Percentiles rank a stretch among this genome's conserved stretches.
phyloP scores from a whole-genome alignment of 495 filamentous ascomycete genomes.

The Zalerion maritima region DNA sequence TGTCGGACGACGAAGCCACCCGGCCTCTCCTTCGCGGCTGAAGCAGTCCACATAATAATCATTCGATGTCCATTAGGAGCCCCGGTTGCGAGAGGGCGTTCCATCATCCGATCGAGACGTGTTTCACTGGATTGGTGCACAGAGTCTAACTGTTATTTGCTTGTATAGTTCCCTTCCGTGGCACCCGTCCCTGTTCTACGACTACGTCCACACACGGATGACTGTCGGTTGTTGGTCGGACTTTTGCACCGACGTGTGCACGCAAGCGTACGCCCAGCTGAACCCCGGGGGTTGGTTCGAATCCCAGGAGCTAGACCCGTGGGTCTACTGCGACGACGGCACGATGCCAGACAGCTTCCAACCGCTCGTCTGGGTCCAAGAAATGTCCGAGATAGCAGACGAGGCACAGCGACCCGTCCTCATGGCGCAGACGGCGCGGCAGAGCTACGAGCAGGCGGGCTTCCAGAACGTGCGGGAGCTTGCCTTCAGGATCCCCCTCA shows the following conservation, averaged over 20 bases:
- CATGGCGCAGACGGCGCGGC: constrained; percentile 35
- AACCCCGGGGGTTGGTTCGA: constrained; percentile 55
- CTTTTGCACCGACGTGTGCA: constrained; percentile 23
- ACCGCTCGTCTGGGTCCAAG: constrained; percentile 36
- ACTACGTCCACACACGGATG: constrained; percentile 36
- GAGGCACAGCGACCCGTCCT: constrained; percentile 34
- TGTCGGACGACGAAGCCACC: constrained; percentile 6
- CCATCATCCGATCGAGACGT: constrained; percentile 27
- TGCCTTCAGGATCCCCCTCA: constrained; percentile 41
- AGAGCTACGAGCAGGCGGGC: constrained; percentile 43
- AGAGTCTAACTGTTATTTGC: constrained; percentile 15
- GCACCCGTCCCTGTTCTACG: constrained; percentile 17
- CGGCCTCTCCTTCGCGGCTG: background rate
- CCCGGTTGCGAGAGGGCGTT: constrained; percentile 3
- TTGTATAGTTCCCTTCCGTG: constrained; percentile 10
- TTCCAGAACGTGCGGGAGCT: constrained; percentile 48
- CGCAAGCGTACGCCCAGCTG: constrained; percentile 29
- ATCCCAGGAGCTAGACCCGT: constrained; percentile 44
- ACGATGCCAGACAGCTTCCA: constrained; percentile 31
- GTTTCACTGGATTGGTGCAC: constrained; percentile 26
- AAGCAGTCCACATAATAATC: background rate
- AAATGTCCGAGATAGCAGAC: constrained; percentile 33
- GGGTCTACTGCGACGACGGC: constrained; percentile 45
- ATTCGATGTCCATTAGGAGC: constrained; percentile 1
- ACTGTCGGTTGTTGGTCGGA: constrained; percentile 32